Conservation (phyloP, 1,284 basidiomycete genomes). For the Cryptococcus hybrid region DNA sequence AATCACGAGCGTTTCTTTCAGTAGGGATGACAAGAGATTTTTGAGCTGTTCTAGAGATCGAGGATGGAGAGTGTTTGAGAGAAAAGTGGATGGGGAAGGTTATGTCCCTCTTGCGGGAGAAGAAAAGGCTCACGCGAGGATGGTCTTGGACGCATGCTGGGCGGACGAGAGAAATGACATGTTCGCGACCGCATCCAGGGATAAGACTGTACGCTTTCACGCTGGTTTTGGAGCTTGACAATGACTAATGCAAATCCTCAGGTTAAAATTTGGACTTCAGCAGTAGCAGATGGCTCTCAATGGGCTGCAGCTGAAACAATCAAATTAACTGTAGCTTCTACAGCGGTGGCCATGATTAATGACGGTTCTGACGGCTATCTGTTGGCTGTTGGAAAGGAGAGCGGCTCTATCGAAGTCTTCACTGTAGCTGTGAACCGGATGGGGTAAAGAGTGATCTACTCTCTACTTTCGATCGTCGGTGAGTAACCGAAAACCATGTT, state of each 20-base stretch:
- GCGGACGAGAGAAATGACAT: slow-evolving; percentile 60
- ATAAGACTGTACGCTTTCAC: slow-evolving; percentile 72
- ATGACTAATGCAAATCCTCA: slow-evolving; percentile 1
- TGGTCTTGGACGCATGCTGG: slow-evolving; percentile 96
- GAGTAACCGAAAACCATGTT: slow-evolving; percentile 4
- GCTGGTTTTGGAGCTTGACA: background rate
- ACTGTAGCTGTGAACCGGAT: slow-evolving; percentile 6
- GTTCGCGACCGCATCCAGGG: slow-evolving; percentile 92
- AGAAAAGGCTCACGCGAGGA: slow-evolving; percentile 84
- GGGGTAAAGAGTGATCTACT: slow-evolving; percentile 10
- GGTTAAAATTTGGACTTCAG: slow-evolving; percentile 40
- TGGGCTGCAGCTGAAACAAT: slow-evolving; percentile 30
- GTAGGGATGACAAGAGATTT: slow-evolving; percentile 72
- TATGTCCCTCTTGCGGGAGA: slow-evolving; percentile 61
- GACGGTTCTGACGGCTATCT: slow-evolving; percentile 14
- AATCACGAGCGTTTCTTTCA: slow-evolving; percentile 86
- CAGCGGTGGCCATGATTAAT: slow-evolving; percentile 39
- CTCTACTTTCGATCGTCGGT: slow-evolving; percentile 17
- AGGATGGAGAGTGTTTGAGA: slow-evolving; percentile 79
- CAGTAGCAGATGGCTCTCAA: slow-evolving; percentile 4
- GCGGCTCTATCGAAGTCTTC: slow-evolving; percentile 42
- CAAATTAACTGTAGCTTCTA: slow-evolving; percentile 47
- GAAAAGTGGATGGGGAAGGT: slow-evolving; percentile 52
- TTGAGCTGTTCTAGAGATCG: slow-evolving; percentile 88
- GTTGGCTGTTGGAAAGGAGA: slow-evolving; percentile 51